Conservation (phyloP, 2,329 filamentous ascomycete genomes). For the Trichoderma koningii region DNA sequence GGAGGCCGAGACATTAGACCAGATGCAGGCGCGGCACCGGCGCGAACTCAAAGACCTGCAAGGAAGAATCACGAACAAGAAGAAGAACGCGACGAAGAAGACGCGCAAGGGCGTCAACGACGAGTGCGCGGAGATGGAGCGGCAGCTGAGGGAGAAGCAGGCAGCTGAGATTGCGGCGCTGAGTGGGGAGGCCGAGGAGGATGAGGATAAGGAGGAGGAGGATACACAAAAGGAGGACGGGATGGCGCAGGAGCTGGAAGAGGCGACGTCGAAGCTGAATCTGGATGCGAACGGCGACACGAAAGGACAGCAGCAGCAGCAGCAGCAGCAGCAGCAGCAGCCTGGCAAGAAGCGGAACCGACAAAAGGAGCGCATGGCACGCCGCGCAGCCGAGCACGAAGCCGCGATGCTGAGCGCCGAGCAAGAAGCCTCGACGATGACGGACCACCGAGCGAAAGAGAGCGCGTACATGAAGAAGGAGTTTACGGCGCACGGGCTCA, state of each 20-base stretch:
- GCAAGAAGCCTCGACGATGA: constrained; percentile 72
- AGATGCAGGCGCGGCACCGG: constrained; percentile 76
- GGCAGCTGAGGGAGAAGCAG: constrained; percentile 66
- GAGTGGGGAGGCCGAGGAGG: constrained; percentile 33
- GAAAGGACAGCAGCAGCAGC: constrained; percentile 27
- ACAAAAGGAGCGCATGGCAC: constrained; percentile 86
- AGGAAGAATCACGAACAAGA: constrained; percentile 85
- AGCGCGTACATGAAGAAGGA: constrained; percentile 67
- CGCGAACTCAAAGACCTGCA: constrained; percentile 89
- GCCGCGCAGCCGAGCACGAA: constrained; percentile 82
- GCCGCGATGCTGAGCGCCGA: constrained; percentile 68
- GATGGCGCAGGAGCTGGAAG: constrained; percentile 20
- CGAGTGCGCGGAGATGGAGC: constrained; percentile 73
- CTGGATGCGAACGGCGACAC: constrained; percentile 25
- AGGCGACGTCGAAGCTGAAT: constrained; percentile 33
- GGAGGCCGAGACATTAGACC: constrained; percentile 64
- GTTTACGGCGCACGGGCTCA: constrained; percentile 64
- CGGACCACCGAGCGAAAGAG: constrained; percentile 72
- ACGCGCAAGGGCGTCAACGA: constrained; percentile 73
- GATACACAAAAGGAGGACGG: constrained; percentile 5
- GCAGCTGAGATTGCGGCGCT: constrained; percentile 58
- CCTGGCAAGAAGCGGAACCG: constrained; percentile 75
- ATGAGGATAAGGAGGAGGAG: constrained; percentile 6
- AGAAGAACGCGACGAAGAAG: constrained; percentile 93
- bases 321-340: constrained; percentile 1